A percentile compares a stretch with the other conserved stretches of the same genome.
phyloP scores from a whole-genome alignment of 192 early-diverging fungal genomes.

The Dissophora globulifera region DNA sequence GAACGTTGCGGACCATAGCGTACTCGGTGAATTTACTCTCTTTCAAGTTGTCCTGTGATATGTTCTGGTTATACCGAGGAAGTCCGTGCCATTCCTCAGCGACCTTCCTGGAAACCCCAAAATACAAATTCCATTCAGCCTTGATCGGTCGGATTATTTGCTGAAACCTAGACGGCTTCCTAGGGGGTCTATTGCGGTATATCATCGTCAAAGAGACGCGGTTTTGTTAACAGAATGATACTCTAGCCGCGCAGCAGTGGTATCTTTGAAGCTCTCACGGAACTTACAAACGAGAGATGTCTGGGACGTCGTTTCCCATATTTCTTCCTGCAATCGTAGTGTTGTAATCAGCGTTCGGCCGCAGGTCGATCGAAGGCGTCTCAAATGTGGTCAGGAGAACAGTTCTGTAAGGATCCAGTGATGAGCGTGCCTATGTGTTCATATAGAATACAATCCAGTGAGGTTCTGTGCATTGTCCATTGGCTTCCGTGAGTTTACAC shows the following conservation, averaged over 20 bases:
- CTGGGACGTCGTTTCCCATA: constrained; percentile 35
- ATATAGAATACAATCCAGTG: too few species aligned
- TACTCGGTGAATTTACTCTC: constrained; percentile 65
- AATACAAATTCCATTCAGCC: constrained; percentile 22
- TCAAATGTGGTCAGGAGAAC: constrained; percentile 61
- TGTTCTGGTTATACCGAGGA: constrained; percentile 64
- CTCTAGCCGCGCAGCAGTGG: background rate
- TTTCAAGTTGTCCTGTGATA: constrained; percentile 31
- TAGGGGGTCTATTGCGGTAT: constrained; percentile 20
- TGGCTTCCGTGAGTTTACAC: too few species aligned
- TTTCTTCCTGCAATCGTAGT: constrained; percentile 32
- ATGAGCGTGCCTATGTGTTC: constrained; percentile 58
- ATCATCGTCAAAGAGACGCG: constrained; percentile 5
- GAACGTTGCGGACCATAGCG: constrained; percentile 67
- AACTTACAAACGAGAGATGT: constrained; percentile 40
- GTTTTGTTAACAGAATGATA: too few species aligned
- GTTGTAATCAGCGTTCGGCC: constrained; percentile 73
- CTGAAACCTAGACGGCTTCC: constrained; percentile 9
- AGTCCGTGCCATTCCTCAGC: constrained; percentile 69
- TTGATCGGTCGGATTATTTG: constrained; percentile 7
- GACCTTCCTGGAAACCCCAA: constrained; percentile 34
- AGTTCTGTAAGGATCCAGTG: constrained; percentile 68
- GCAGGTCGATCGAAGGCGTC: constrained; percentile 64
- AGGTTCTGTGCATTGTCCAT: too few species aligned
- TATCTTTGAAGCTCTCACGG: background rate